Evolutionary conservation across 305 asterid species (phyloP).

Genomic region (Petunia hybrid): DNA sequence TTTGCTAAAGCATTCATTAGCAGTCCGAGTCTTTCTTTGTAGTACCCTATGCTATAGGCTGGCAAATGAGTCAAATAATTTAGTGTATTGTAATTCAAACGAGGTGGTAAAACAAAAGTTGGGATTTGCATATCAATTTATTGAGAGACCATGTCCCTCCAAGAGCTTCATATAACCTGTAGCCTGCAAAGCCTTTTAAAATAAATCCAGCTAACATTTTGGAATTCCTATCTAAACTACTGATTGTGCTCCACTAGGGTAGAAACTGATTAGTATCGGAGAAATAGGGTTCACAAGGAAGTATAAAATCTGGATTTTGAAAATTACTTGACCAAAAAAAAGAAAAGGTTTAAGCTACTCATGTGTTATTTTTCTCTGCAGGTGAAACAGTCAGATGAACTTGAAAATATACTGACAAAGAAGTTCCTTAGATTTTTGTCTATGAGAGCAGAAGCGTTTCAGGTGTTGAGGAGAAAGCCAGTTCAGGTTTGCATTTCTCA

Average conservation of each 20-base stretch:
- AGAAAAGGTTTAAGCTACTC: conserved; percentile 23
- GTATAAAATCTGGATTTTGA: background rate
- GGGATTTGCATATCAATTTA: background rate
- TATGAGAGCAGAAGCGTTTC: conserved; percentile 99
- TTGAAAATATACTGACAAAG: conserved; percentile 94
- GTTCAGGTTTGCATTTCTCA: conserved; percentile 67
- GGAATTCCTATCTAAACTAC: background rate
- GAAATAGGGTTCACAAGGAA: conserved; percentile 1
- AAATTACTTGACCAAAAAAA: background rate
- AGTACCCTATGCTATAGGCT: background rate
- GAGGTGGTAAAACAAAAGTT: background rate
- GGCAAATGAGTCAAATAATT: background rate
- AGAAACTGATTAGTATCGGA: background rate
- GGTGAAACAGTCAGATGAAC: conserved; percentile 99
- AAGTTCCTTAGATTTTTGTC: conserved; percentile 95
- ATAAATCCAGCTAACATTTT: conserved; percentile 3
- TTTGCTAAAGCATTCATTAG: background rate
- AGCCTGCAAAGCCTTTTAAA: background rate
- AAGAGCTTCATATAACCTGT: background rate
- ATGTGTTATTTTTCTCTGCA: conserved; percentile 40
- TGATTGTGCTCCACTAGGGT: background rate
- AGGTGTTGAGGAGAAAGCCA: conserved; percentile 97
- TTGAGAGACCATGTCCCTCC: background rate
- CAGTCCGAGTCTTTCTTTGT: background rate
- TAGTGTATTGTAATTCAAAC: background rate